Evolutionary conservation across 257 asterid genomes (phyloP).

Genomic region (Penstemon eatonii): DNA sequence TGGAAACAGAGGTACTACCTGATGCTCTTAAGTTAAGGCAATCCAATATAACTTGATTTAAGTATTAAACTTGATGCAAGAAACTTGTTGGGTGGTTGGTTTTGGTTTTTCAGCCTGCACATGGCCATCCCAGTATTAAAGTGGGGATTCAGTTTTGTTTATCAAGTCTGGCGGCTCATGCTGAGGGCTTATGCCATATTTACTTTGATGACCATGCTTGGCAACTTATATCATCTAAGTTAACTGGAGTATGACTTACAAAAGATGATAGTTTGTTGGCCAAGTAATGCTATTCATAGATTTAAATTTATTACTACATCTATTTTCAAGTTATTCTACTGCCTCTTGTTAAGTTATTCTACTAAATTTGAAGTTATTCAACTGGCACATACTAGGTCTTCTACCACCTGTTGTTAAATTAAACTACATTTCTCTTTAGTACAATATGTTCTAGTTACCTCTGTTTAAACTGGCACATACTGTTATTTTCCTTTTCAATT

Average conservation of each 20-base stretch:
- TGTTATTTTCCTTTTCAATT: background rate
- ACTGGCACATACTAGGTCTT: too few species aligned
- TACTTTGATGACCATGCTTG: constrained; percentile 14
- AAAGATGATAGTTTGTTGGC: background rate
- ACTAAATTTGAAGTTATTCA: too few species aligned
- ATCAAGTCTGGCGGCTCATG: background rate
- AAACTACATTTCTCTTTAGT: background rate
- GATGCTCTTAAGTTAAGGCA: constrained; percentile 24
- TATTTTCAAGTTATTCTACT: background rate
- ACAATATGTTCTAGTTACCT: background rate
- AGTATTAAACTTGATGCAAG: constrained; percentile 2
- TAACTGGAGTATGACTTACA: background rate
- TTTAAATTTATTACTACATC: background rate
- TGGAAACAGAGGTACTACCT: constrained; percentile 83
- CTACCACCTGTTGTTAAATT: too few species aligned
- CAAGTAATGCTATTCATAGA: background rate
- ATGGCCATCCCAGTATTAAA: constrained; percentile 19
- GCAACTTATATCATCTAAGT: constrained; percentile 12
- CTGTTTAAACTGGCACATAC: too few species aligned
- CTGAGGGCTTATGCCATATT: constrained; percentile 12
- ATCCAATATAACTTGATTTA: background rate
- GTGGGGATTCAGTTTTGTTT: constrained; percentile 16
- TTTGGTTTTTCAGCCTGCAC: constrained; percentile 19
- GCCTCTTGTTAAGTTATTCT: background rate
- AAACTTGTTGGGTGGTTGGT: constrained; percentile 14